Base-by-base conservation (phyloP, 75 land plant species). In the Larix kaempferi region DNA sequence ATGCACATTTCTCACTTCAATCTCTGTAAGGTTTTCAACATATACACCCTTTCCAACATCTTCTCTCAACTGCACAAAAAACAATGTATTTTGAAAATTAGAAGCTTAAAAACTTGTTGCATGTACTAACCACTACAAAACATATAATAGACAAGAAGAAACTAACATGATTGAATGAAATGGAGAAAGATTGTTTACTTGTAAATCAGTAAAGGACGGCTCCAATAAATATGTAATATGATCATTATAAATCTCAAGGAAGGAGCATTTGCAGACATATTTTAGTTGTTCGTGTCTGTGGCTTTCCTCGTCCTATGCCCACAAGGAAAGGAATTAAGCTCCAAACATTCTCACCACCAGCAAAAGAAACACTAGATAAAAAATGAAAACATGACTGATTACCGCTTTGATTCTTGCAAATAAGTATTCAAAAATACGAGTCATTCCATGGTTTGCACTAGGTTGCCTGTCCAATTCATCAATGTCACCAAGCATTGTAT, bases 401-500 rank as follows among this genome's bases (percentile, higher is more conserved):
- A 97, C 99, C 78, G 89, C 87, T 82, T 76, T 72, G 62, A 97
- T 97, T 75, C 91, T 89, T 72, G 92, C 91, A 88, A 97, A 97
- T 59, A 97, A 82, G 74, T 91, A 97, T 78, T 97, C 99, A 88
- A 97, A 97, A 57, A 94, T 90, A 1, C 99, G 86, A 25, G 93
- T 97, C 91, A 97, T 92, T 23, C 99, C 99, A 71, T 95, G 90
- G 65, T 87, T 78, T 23, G 85, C 87, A 81, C 92, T 91, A 29
- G 93, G 89, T 59, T 74, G 83, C 62, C 86, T 29, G 61, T 87
- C 86, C 39, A 97, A 76, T 16, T 88, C 89, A 22, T 82, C 86
- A 78, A 92, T 92, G 61, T 91, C 95, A 19, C 99, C 99, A 61
- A 97, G 92, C 99, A 97, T 97, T 26, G 98, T 97, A 75, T 91